Evolutionary conservation across 2,329 filamentous ascomycete genomes (phyloP).

Genomic region (Fusarium succisae): DNA sequence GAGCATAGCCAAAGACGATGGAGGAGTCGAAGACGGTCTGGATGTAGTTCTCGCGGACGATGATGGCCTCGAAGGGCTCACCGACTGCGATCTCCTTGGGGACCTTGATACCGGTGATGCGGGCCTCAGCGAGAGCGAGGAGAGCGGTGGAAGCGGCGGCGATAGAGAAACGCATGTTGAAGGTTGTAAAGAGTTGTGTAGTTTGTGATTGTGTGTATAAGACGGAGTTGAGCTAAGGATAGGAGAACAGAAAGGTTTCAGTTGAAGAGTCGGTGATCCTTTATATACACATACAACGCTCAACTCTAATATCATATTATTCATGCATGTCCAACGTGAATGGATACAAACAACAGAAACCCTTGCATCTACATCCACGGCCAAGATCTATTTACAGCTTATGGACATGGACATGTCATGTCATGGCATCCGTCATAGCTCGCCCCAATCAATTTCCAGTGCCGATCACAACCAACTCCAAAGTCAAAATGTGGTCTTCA

Average conservation of each 20-base stretch:
- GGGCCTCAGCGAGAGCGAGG: constrained; percentile 47
- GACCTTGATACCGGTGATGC: constrained; percentile 54
- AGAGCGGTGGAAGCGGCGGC: constrained; percentile 39
- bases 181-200: background rate
- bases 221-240: background rate
- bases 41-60: constrained; percentile 55
- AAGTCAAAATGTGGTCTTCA: background rate
- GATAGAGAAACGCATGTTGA: constrained; percentile 42
- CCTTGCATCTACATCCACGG: background rate
- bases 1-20: constrained; percentile 53
- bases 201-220: background rate
- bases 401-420: too few relatives aligned
- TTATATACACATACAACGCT: constrained; percentile 4
- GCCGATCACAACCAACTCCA: constrained; percentile 9
- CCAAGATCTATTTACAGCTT: constrained; percentile 21
- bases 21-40: constrained; percentile 56
- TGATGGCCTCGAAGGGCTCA: constrained; percentile 49
- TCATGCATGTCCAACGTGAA: background rate
- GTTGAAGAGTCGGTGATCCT: background rate
- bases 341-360: background rate
- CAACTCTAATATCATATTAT: background rate
- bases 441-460: background rate
- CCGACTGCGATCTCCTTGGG: constrained; percentile 53
- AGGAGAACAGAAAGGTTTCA: background rate
- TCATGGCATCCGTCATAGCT: constrained; percentile 10